Base-by-base conservation (phyloP, 306 rosid genomes). In the Oemleria cerasiformis region DNA sequence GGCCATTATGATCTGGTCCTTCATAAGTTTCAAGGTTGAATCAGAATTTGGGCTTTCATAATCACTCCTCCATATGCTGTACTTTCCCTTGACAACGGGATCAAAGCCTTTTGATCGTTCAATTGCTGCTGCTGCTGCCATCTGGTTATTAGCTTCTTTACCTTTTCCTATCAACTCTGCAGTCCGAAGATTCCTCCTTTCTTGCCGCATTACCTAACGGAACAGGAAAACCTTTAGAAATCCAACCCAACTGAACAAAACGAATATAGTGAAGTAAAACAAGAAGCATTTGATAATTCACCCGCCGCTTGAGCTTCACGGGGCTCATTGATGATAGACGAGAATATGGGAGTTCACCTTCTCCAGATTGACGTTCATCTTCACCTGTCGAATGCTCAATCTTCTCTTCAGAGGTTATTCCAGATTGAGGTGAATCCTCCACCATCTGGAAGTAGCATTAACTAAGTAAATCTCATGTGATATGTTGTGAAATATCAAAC, bases 1-100 rank as follows among this genome's bases (percentile, higher is more conserved):
- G 80, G 97, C 92, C 99, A 94, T 94, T 83, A 91, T 87, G 79
- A 94, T 82, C 85, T 94, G 97, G 80, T 94, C 99, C 39, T 85
- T 94, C 88, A 94, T 89, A 55, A 94, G 97, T 87, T 91, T 94
- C 89, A 94, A 78, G 38, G 86, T 89, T 63, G 95, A 94, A 86
- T 89, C 97, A 39, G 97, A 91, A 79, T 89, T 89, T 51, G 96
- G 96, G 67, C 80, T 87, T 64, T 89, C 95, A 79, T 79, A 94
- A 78, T 94, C 95, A 79, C 77, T 88, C 89, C 99, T 86, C 99
- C 99, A 94, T 82, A 89, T 89, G 74, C 95, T 89, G 79, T 89
- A 94, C 84, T 89, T 94, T 77, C 96, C 95, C 78, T 77, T 84
- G 73, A 78, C 67, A 34, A 78, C 75, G 70, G 96, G 78, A 60